Percentiles rank a stretch among this genome's conserved stretches.
Evolutionary conservation across 208 protist species (phyloP).

Genomic region (Naegleria lovaniensis): DNA sequence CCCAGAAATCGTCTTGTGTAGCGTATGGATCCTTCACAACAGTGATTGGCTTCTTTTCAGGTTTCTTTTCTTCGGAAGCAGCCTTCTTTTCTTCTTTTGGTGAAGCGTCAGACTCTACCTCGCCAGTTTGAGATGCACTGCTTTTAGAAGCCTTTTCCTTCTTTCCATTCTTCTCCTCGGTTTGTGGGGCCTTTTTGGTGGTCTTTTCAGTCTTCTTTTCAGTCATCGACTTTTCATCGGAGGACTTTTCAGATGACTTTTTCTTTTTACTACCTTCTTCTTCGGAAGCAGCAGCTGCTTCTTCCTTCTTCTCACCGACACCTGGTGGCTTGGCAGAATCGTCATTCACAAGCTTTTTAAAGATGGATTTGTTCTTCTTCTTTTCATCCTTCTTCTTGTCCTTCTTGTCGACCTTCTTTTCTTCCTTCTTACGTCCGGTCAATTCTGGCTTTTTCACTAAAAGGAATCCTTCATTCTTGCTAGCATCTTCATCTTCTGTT

Average conservation of each 20-base stretch:
- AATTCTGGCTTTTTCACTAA: neutral
- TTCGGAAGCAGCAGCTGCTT: neutral
- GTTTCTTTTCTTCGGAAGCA: neutral
- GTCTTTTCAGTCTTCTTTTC: no score
- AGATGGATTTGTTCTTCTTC: constrained; percentile 2
- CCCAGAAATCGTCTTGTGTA: neutral
- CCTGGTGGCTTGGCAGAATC: neutral
- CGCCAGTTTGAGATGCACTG: neutral
- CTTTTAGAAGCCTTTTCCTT: constrained; percentile 4
- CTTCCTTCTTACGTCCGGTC: neutral
- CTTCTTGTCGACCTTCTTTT: neutral
- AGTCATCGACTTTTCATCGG: neutral
- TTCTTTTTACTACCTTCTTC: constrained; percentile 7
- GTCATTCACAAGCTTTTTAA: neutral
- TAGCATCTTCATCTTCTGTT: neutral
- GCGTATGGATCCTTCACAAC: neutral
- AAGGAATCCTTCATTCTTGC: neutral
- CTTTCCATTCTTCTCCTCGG: neutral
- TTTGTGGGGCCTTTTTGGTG: no score
- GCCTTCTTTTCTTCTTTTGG: neutral
- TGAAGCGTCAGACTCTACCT: neutral
- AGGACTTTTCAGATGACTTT: neutral
- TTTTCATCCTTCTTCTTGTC: constrained; percentile 7
- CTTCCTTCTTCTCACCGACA: neutral
- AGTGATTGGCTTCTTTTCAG: neutral